phyloP scores from a whole-genome alignment of 441 rosid genomes.

The Erysimum cheiri region DNA sequence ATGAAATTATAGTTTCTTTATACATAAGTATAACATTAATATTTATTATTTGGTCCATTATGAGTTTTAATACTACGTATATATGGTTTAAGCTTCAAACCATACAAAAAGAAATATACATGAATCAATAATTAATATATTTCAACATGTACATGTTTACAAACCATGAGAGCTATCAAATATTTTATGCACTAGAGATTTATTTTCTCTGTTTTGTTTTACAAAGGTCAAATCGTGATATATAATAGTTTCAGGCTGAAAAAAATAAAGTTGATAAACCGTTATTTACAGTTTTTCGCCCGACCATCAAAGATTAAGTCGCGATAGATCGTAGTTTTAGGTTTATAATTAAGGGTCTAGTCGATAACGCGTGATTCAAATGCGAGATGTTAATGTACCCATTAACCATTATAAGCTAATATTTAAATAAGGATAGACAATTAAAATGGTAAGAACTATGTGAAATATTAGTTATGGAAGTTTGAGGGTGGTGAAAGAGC shows the following conservation, averaged over 20 bases:
- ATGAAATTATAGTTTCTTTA: no score
- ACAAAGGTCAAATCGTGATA: not conserved
- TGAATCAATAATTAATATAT: not conserved
- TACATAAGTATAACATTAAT: no score
- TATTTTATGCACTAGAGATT: not conserved
- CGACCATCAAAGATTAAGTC: not conserved
- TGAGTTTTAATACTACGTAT: not conserved
- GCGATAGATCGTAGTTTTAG: not conserved
- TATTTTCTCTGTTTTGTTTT: not conserved
- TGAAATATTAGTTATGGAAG: conserved; percentile 6
- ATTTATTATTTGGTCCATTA: not conserved
- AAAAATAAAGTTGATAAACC: not conserved
- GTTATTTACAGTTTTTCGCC: not conserved
- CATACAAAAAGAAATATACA: not conserved
- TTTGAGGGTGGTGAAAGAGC: conserved; percentile 16
- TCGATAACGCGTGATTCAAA: not conserved
- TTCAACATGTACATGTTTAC: not conserved
- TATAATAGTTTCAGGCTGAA: not conserved
- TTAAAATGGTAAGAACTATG: not conserved
- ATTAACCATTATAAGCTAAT: not conserved
- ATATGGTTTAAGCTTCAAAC: not conserved
- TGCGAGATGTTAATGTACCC: not conserved
- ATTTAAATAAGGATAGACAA: not conserved
- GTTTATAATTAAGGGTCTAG: not conserved
- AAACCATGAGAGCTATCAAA: conserved; percentile 19